Evolutionary conservation across 1,284 basidiomycete species (phyloP).

Genomic region (Trametes polyzona): DNA sequence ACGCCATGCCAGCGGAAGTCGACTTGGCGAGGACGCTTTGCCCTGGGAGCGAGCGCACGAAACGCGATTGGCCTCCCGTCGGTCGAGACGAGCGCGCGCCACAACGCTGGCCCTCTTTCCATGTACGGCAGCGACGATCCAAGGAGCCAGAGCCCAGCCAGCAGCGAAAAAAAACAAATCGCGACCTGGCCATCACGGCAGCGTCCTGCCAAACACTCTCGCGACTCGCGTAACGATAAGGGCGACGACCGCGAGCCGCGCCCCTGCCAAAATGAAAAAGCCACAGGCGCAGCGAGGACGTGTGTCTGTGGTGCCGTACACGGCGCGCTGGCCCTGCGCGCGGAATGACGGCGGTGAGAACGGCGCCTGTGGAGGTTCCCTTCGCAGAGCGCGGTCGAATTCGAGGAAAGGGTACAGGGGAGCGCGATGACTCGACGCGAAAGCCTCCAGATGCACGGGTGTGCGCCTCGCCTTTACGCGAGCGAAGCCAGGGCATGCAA

Average conservation of each 20-base stretch:
- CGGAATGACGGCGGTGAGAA: constrained; percentile 1
- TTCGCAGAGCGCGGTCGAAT: neutral
- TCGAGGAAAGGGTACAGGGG: constrained; percentile 8
- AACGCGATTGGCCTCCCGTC: constrained; percentile 5
- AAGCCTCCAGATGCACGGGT: constrained; percentile 1
- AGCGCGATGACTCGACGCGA: neutral
- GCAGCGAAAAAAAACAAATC: neutral
- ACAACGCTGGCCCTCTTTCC: neutral
- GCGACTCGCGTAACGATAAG: constrained; percentile 8
- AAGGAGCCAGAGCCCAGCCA: neutral
- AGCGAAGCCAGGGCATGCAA: neutral
- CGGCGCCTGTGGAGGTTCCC: neutral
- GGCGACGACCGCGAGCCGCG: neutral
- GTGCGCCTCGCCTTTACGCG: neutral
- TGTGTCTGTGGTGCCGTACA: neutral
- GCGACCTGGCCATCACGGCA: neutral
- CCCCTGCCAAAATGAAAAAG: neutral
- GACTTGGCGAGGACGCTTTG: neutral
- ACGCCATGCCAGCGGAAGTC: neutral
- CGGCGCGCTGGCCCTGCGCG: neutral
- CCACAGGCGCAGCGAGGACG: neutral
- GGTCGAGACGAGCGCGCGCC: neutral
- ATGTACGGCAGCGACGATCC: constrained; percentile 1
- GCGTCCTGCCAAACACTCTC: neutral
- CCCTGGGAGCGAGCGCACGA: neutral